These are phyloP conservation scores for Wickerhamomyces ciferrii DNA, from an alignment of 805 yeast species.

Conservation along the genomic window DNA sequence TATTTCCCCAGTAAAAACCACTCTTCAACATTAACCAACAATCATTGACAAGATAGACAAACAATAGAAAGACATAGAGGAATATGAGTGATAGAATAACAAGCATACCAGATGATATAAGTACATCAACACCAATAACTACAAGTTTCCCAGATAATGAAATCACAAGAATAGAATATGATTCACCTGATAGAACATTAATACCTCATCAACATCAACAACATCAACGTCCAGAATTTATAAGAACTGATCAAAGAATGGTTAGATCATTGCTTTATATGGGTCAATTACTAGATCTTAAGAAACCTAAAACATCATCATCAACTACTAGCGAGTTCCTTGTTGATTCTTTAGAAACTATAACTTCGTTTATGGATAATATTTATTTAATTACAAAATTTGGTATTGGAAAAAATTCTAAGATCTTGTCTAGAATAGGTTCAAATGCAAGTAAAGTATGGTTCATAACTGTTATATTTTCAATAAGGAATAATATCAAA, in stretches of 20 bases:
- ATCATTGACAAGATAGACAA: too few species aligned
- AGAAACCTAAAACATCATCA: background rate
- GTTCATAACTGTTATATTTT: slow-evolving; percentile 13
- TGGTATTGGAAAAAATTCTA: slow-evolving; percentile 10
- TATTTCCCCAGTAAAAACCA: too few species aligned
- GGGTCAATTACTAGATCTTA: slow-evolving; percentile 8
- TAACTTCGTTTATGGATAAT: slow-evolving; percentile 14
- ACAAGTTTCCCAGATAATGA: background rate
- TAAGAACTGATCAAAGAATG: slow-evolving; percentile 5
- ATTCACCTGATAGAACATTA: background rate
- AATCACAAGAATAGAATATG: background rate
- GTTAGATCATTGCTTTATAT: slow-evolving; percentile 10
- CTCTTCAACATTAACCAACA: too few species aligned
- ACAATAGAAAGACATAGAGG: too few species aligned
- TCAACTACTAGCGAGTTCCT: slow-evolving; percentile 3
- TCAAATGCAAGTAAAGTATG: slow-evolving; percentile 11
- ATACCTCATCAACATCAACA: background rate
- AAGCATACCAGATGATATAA: background rate
- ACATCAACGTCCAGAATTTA: background rate
- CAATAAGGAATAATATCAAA: slow-evolving; percentile 5
- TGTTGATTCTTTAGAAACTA: slow-evolving; percentile 9
- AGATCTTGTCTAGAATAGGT: slow-evolving; percentile 1
- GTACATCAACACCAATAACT: background rate
- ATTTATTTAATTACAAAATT: slow-evolving; percentile 10
- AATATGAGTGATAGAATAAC: background rate